phyloP scores from a whole-genome alignment of 1,139 yeast species.

The Suzukiozyma palmioleophila region DNA sequence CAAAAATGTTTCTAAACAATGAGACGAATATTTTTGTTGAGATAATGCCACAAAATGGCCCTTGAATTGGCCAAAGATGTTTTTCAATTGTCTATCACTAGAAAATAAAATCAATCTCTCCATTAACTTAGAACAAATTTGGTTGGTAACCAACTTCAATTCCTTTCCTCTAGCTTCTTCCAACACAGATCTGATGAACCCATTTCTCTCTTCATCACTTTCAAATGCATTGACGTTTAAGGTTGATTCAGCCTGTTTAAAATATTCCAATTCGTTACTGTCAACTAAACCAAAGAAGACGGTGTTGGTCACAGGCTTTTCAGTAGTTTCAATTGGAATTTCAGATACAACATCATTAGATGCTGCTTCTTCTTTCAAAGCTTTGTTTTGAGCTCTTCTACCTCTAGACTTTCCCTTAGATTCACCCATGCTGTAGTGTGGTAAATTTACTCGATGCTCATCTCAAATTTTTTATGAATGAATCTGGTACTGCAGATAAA shows the following conservation, averaged over 20 bases:
- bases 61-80: conserved; percentile 59
- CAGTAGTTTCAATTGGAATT: conserved; percentile 7
- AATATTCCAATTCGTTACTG: conserved; percentile 79
- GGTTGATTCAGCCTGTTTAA: conserved; percentile 87
- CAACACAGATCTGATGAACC: conserved; percentile 71
- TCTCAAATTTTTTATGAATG: conserved; percentile 1
- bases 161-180: conserved; percentile 91
- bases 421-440: conserved; percentile 11
- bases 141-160: conserved; percentile 87
- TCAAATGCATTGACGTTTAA: conserved; percentile 78
- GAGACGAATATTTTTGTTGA: conserved; percentile 89
- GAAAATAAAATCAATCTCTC: conserved; percentile 78
- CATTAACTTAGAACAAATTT: conserved; percentile 87
- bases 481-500: conserved; percentile 7
- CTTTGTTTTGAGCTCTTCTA: conserved; percentile 55
- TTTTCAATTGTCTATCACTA: conserved; percentile 58
- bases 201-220: conserved; percentile 63
- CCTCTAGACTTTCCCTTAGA: conserved; percentile 51
- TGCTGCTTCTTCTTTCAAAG: conserved; percentile 11
- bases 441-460: conserved; percentile 6
- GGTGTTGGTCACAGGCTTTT: conserved; percentile 13
- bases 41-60: conserved; percentile 75
- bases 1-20: conserved; percentile 82
- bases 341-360: neutral
- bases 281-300: conserved; percentile 84